Evolutionary conservation across 1,284 basidiomycete species (phyloP), one percentile per base, ranked within the genome.

Genomic region (Ustilago loliicola): DNA sequence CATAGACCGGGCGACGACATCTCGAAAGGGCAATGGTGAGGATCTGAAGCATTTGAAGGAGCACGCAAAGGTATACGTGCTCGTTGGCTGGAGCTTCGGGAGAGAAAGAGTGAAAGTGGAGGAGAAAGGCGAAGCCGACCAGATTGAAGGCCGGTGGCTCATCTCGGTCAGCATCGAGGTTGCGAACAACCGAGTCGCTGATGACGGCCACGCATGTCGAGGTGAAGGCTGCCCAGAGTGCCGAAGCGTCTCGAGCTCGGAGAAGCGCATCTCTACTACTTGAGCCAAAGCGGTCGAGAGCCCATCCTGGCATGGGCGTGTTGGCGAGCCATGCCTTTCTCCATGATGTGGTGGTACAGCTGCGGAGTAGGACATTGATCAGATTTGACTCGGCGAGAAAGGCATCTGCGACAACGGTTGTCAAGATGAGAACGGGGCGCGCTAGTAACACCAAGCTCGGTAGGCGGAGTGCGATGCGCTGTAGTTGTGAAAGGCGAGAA

Each of bases 101-200:
- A 19, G 72, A 68, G 32, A 74, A 77, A 11, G 79, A 72, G 63
- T 84, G 78, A 25, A 80, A 70, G 57, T 84, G 80, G 2, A 84
- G 69, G 17, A 83, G 56, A 53, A 83, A 79, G 3, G 80, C 82
- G 45, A 84, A 84, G 27, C 81, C 78, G 36, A 77, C 73, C 30
- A 85, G 52, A 48, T 85, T 85, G 78, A 85, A 85, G 1, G 79
- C 72, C 8, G 80, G 78, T 7, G 77, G 68, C 48, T 83, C 81
- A 10, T 78, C 76, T 19, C 76, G 66, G 30, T 81, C 70, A 0
- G 79, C 78, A 38, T 81, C 80, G 11, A 81, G 68, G 21, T 69
- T 82, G 42, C 76, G 73, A n/a, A 79, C 64, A 21, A 79, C 52
- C 0, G 77, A 29, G 34, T 77, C 73, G 56, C 68, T 79, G 48